These are phyloP conservation scores for Candida berthetii DNA, from an alignment of 805 yeast species.

Conservation along the genomic window DNA sequence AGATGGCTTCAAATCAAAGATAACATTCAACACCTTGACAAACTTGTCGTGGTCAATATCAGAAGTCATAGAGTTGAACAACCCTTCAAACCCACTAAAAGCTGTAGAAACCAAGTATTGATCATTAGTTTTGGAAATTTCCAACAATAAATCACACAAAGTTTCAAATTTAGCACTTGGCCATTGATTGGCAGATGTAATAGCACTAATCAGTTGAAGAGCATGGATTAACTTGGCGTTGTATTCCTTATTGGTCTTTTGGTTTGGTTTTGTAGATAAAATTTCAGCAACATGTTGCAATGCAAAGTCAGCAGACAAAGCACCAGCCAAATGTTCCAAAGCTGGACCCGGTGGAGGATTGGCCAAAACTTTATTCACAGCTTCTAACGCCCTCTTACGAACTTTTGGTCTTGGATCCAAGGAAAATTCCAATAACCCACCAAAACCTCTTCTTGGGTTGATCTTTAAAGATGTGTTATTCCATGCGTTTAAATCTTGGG, in stretches of 20 bases:
- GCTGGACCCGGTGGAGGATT: constrained; percentile 74
- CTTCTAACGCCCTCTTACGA: constrained; percentile 90
- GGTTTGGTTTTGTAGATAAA: constrained; percentile 26
- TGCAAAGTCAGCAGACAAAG: constrained; percentile 61
- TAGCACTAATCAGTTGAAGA: constrained; percentile 66
- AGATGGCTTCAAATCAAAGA: constrained; percentile 78
- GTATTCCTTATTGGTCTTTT: constrained; percentile 39
- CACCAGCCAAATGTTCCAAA: constrained; percentile 73
- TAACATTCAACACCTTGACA: constrained; percentile 55
- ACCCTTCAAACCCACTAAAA: constrained; percentile 76
- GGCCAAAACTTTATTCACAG: constrained; percentile 57
- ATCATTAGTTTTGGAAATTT: constrained; percentile 75
- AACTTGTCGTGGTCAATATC: constrained; percentile 60
- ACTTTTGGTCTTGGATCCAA: constrained; percentile 92
- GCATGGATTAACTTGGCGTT: constrained; percentile 64
- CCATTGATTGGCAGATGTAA: constrained; percentile 78
- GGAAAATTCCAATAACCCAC: constrained; percentile 71
- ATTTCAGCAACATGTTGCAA: constrained; percentile 46
- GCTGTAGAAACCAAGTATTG: constrained; percentile 80
- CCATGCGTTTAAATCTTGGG: constrained; percentile 85
- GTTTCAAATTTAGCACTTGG: constrained; percentile 62
- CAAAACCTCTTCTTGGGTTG: constrained; percentile 74
- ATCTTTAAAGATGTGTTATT: constrained; percentile 39
- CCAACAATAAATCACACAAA: constrained; percentile 71
- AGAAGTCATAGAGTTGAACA: constrained; percentile 60